Conservation (phyloP, 2,329 filamentous ascomycete genomes). For the Pseudogymnoascus pannorum region DNA sequence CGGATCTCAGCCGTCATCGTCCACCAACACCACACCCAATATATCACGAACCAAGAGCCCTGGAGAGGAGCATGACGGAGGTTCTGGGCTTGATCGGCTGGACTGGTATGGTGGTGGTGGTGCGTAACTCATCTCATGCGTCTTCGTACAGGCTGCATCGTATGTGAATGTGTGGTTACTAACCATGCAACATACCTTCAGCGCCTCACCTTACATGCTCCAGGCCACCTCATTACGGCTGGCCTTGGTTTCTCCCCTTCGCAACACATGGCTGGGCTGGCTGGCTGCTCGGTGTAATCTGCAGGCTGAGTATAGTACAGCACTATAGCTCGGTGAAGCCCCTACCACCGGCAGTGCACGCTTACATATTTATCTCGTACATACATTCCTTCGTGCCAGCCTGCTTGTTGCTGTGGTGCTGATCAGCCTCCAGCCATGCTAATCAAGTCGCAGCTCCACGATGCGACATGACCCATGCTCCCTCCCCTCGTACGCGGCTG, state of each 20-base stretch:
- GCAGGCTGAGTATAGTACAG: neutral
- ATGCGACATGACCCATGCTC: neutral
- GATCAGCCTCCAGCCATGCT: neutral
- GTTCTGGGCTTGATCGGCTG: no score
- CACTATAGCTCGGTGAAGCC: neutral
- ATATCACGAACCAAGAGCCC: neutral
- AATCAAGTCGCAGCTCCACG: neutral
- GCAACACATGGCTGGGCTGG: neutral
- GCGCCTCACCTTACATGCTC: neutral
- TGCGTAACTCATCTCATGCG: neutral
- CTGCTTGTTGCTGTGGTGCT: neutral
- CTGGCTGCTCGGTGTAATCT: neutral
- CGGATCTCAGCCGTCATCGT: conserved; percentile 1
- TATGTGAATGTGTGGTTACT: neutral
- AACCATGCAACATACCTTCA: neutral
- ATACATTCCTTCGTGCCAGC: neutral
- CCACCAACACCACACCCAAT: neutral
- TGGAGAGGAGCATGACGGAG: neutral
- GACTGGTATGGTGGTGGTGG: neutral
- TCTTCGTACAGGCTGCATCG: neutral
- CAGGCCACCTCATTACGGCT: neutral
- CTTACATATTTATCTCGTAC: no score
- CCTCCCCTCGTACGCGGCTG: neutral
- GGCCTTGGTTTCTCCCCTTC: neutral
- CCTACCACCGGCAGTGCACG: neutral